These are phyloP conservation scores for Bipolaris gigantea DNA, from an alignment of 2,329 filamentous ascomycete species.

Conservation along the genomic window DNA sequence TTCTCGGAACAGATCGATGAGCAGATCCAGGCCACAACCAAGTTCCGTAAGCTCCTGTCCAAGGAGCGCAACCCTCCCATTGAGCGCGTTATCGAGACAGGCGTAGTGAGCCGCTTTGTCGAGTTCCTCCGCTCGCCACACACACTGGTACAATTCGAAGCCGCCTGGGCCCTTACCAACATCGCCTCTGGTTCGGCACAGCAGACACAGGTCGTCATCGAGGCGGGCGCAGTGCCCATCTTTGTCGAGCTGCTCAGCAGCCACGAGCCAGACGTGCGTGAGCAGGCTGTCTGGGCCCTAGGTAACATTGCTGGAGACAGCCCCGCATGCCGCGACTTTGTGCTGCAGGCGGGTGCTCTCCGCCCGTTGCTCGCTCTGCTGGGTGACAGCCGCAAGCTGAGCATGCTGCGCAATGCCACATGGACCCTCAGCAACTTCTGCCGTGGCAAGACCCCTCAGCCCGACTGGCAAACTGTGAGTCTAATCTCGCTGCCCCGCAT, in stretches of 20 bases:
- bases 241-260: conserved; percentile 95
- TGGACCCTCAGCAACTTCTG: conserved; percentile 99
- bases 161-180: conserved; percentile 98
- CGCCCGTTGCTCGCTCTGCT: conserved; percentile 87
- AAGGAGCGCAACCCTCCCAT: conserved; percentile 99
- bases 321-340: conserved; percentile 95
- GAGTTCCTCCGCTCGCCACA: conserved; percentile 97
- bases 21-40: conserved; percentile 96
- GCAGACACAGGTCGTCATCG: conserved; percentile 98
- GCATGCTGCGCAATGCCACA: conserved; percentile 97
- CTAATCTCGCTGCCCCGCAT: neutral
- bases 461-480: conserved; percentile 93
- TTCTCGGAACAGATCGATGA: conserved; percentile 98
- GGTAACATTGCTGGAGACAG: conserved; percentile 99
- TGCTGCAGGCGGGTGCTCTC: conserved; percentile 86
- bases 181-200: conserved; percentile 96
- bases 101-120: conserved; percentile 95
- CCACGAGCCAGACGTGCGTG: conserved; percentile 94
- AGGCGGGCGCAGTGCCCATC: conserved; percentile 96
- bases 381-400: conserved; percentile 96
- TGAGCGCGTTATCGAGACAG: conserved; percentile 98
- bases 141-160: conserved; percentile 97
- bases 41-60: conserved; percentile 95
- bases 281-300: conserved; percentile 97
- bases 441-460: conserved; percentile 98